Conservation (phyloP, 1,284 basidiomycete genomes). For the Leccinum colubrinum region DNA sequence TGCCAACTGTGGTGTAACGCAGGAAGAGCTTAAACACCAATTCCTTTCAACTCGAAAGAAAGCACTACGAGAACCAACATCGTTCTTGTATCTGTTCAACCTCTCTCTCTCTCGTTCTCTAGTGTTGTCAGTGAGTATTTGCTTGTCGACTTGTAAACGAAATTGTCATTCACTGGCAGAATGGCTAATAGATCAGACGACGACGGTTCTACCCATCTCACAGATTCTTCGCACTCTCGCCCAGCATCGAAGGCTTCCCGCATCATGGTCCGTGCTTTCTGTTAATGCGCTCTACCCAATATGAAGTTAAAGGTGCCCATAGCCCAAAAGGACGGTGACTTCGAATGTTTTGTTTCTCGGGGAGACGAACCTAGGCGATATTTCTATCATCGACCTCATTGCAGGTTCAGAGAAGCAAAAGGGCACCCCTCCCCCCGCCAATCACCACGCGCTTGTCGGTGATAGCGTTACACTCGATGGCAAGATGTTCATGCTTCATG, state of each 20-base stretch:
- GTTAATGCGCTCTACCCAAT: neutral
- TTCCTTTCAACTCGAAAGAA: conserved; percentile 1
- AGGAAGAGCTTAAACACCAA: neutral
- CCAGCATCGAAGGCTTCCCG: conserved; percentile 8
- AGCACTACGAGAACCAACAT: neutral
- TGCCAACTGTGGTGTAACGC: conserved; percentile 1
- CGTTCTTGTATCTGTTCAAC: neutral
- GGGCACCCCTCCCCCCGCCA: neutral
- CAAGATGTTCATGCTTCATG: conserved; percentile 20
- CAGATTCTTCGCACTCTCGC: conserved; percentile 11
- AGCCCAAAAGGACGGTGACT: conserved; percentile 10
- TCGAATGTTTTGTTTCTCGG: conserved; percentile 25
- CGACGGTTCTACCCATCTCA: conserved; percentile 2
- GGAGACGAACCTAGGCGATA: conserved; percentile 20
- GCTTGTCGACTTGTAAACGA: neutral
- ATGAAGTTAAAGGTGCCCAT: conserved; percentile 6
- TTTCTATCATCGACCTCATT: conserved; percentile 21
- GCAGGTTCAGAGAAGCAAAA: conserved; percentile 7
- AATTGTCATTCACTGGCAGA: conserved; percentile 5
- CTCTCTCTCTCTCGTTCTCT: neutral
- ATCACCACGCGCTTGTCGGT: neutral
- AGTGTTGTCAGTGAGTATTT: conserved; percentile 12
- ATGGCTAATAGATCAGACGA: conserved; percentile 19
- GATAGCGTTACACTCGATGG: conserved; percentile 13
- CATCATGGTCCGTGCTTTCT: neutral